Evolutionary conservation across 2,329 filamentous ascomycete genomes (phyloP).

Genomic region (Ascochyta viciae-villosae): DNA sequence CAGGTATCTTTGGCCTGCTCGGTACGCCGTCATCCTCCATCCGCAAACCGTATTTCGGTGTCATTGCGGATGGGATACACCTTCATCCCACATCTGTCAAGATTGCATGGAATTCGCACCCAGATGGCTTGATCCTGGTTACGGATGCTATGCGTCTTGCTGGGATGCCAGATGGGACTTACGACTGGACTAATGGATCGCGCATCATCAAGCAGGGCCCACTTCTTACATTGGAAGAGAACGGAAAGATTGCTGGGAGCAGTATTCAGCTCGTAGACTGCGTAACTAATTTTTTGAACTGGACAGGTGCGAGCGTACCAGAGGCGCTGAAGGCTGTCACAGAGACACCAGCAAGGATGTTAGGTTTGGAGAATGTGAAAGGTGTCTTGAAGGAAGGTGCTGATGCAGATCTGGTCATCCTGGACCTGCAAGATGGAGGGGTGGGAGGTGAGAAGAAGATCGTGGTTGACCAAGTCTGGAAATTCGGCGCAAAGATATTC

Average conservation of each 20-base stretch:
- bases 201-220: slow-evolving; percentile 73
- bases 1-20: slow-evolving; percentile 86
- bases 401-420: slow-evolving; percentile 67
- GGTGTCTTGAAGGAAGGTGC: slow-evolving; percentile 60
- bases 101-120: slow-evolving; percentile 87
- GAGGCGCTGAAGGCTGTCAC: slow-evolving; percentile 77
- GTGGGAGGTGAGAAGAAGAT: slow-evolving; percentile 60
- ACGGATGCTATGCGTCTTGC: slow-evolving; percentile 92
- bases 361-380: slow-evolving; percentile 72
- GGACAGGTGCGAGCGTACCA: slow-evolving; percentile 72
- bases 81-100: slow-evolving; percentile 87
- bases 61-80: slow-evolving; percentile 91
- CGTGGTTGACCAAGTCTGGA: slow-evolving; percentile 79
- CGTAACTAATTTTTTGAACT: slow-evolving; percentile 80
- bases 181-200: slow-evolving; percentile 82
- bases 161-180: slow-evolving; percentile 82
- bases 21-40: slow-evolving; percentile 56
- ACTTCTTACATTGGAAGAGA: slow-evolving; percentile 77
- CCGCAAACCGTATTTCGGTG: slow-evolving; percentile 77
- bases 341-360: slow-evolving; percentile 76
- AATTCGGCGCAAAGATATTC: slow-evolving; percentile 65
- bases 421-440: slow-evolving; percentile 62
- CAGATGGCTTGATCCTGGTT: slow-evolving; percentile 83
- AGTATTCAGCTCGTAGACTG: slow-evolving; percentile 80
- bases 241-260: slow-evolving; percentile 63